Evolutionary conservation across 1,284 basidiomycete species (phyloP), one percentile per base, ranked within the genome.

Genomic region (Heterobasidion irregulare): DNA sequence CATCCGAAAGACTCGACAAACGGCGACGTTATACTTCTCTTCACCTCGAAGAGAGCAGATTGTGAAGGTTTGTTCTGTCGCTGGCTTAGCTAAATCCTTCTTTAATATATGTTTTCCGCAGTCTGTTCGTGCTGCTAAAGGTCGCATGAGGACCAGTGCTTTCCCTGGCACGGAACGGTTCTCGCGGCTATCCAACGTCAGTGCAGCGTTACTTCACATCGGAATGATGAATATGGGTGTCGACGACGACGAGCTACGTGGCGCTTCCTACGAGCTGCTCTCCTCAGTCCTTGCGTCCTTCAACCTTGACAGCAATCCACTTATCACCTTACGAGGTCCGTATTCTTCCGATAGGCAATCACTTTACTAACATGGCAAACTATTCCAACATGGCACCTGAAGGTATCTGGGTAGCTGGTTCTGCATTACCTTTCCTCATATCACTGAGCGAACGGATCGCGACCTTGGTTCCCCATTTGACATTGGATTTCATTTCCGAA

Each of bases 401-500:
- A 50, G 45, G 55, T 48, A 58, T 51, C n/a, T 48, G 59, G 57
- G 53, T 55, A 57, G 60, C 56, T 47, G 41, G 33, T 50, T 61
- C 38, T 90, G 87, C 51, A 76, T 87, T 44, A 83, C 85, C 58
- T 78, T 92, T 56, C 87, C 91, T n/a, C 80, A 82, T 12, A 83
- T 90, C 61, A 76, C 69, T 94, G 44, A 93, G 89, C 67, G 83
- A 86, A 58, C 79, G 78, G 41, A 72, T 95, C 8, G 83, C 93
- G 0, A 72, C 73, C 2, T 85, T 86, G 62, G 82, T 82, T 8
- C 90, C 92, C 9, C 82, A 91, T 34, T 72, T 94, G 47, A 94
- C 92, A 0, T 74, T 95, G 18, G 92, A 94, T 67, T 92, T 95
- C 70, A 75, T 95, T 55, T 82, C 84, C 18, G 92, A 94, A 70